phyloP scores from a whole-genome alignment of 1,139 yeast genomes.

The Nadsonia starkeyi-henricii region DNA sequence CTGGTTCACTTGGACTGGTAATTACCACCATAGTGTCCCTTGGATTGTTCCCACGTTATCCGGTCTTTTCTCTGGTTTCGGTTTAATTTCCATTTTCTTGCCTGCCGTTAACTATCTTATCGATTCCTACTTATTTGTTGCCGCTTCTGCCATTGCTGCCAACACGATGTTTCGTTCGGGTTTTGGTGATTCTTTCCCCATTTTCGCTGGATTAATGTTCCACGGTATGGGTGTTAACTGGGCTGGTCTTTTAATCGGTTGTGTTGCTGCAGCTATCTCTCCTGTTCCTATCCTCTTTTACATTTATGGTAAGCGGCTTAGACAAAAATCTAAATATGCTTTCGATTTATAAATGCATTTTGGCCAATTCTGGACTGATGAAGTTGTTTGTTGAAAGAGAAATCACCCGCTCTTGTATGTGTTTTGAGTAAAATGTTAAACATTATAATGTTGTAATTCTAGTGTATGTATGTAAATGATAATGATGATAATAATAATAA shows the following conservation, averaged over 20 bases:
- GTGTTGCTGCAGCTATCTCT: constrained; percentile 43
- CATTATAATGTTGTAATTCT: no score
- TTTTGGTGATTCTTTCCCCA: constrained; percentile 62
- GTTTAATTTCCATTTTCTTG: constrained; percentile 58
- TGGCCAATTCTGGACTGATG: background rate
- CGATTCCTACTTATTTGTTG: constrained; percentile 60
- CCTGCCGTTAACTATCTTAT: constrained; percentile 66
- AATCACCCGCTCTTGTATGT: no score
- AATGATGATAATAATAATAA: no score
- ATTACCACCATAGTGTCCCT: constrained; percentile 48
- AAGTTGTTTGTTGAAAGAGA: no score
- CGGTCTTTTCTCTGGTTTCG: constrained; percentile 57
- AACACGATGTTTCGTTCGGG: constrained; percentile 69
- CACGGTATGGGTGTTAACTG: constrained; percentile 56
- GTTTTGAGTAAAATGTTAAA: no score
- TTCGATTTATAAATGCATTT: constrained; percentile 19
- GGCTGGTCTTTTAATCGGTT: constrained; percentile 68
- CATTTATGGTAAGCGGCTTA: constrained; percentile 42
- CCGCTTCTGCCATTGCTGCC: constrained; percentile 83
- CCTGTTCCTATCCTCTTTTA: constrained; percentile 63
- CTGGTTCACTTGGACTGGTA: constrained; percentile 79
- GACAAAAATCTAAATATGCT: constrained; percentile 45
- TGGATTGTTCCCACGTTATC: constrained; percentile 76
- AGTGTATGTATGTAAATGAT: no score
- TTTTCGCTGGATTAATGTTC: constrained; percentile 66